Evolutionary conservation across 2,329 filamentous ascomycete genomes (phyloP).

Genomic region (Cladosporium sp.): DNA sequence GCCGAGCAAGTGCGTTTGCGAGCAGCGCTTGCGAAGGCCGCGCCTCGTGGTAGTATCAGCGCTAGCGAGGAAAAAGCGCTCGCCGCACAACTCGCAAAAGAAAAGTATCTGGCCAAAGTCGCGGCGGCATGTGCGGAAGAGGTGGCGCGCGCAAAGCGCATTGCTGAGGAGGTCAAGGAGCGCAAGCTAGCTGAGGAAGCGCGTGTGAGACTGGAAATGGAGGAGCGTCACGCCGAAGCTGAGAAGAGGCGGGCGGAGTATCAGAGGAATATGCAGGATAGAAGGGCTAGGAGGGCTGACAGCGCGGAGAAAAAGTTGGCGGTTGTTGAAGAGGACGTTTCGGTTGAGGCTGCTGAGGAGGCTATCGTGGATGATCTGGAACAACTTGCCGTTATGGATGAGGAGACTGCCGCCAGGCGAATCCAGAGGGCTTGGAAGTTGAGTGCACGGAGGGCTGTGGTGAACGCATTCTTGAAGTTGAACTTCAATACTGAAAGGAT

Average conservation of each 20-base stretch:
- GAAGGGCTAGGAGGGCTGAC: constrained; percentile 36
- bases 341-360: constrained; percentile 43
- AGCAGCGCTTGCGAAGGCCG: constrained; percentile 68
- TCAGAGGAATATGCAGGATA: constrained; percentile 45
- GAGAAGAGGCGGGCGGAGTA: constrained; percentile 61
- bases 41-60: constrained; percentile 53
- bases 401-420: constrained; percentile 58
- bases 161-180: constrained; percentile 78
- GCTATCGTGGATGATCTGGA: constrained; percentile 29
- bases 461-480: constrained; percentile 62
- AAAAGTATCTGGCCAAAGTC: constrained; percentile 77
- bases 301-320: constrained; percentile 47
- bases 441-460: constrained; percentile 51
- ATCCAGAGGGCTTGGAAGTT: constrained; percentile 70
- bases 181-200: constrained; percentile 69
- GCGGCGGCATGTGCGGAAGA: constrained; percentile 77
- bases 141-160: constrained; percentile 73
- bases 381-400: constrained; percentile 40
- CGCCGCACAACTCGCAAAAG: constrained; percentile 70
- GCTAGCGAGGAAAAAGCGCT: constrained; percentile 71
- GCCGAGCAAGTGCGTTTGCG: constrained; percentile 76
- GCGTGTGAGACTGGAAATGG: constrained; percentile 67
- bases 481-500: constrained; percentile 67
- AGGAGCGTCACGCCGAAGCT: constrained; percentile 73
- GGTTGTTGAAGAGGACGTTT: constrained; percentile 45